Base-by-base conservation (phyloP, 352 stramenopile species). In the Phytopythium aichiense region DNA sequence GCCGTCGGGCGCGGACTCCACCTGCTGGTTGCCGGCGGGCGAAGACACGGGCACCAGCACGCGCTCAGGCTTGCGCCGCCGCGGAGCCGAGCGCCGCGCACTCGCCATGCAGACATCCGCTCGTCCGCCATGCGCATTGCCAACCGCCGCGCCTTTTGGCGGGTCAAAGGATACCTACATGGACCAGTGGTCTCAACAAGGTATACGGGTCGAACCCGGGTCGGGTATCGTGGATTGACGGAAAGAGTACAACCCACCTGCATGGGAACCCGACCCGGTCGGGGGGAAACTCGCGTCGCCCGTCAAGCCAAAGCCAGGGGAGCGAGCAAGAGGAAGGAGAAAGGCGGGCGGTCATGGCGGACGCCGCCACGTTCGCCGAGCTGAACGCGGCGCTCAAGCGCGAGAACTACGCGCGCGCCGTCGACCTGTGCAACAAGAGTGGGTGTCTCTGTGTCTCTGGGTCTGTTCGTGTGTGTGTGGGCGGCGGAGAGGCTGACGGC, bases 381-480 rank as follows among this genome's bases (percentile, higher is more conserved):
- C 84, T 95, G 52, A 80, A 92, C 20, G 75, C 78, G 28, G 79
- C 79, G 45, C 73, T 95, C 42, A 79, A 87, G 67, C 77, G 73
- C 49, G 84, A 95, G 66, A 90, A 90, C 71, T 95, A 87, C 66
- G 59, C 81, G 22, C 84, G 87, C 45, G 83, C 81, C 23, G 67
- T 95, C 30, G 84, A 94, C 58, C 88, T 91, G 55, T 91, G 84
- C 77, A 95, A 95, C 72, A 93, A 93, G 69, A 95, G 87, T 92
- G 56, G 48, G 79, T 67, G 2, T 46, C 2, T n/a, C 31, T 46
- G 0, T 23, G 20, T 40, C 65, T 33, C 22, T 22, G 22, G 22
- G 18, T 55, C 20, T 60, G 28, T 63, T 20, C 15, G 37, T 20
- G 6, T 6, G 40, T 46, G 6, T 7, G 22, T 20, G 46, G 46